Base-by-base conservation (phyloP, 192 early-diverging fungal genomes). In the Radiomyces spectabilis region DNA sequence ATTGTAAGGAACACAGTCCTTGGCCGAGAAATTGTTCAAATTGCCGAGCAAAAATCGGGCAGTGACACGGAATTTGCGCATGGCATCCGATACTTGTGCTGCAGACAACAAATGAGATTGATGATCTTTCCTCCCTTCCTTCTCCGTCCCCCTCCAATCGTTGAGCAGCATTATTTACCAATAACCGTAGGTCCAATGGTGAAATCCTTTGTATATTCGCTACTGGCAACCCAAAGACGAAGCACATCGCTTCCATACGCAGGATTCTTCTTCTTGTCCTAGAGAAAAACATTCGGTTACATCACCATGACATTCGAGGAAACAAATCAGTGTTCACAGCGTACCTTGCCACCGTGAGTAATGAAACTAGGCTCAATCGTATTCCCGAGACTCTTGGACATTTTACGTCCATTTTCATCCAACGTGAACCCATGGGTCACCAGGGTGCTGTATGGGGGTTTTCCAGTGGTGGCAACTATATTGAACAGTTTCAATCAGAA, bases 311-410 rank as follows among this genome's bases (percentile, higher is more conserved):
- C n/a, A n/a, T n/a, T n/a, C n/a, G n/a, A n/a, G n/a, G n/a, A n/a
- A n/a, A n/a, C n/a, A n/a, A n/a, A n/a, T n/a, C n/a, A 21, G 10
- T 2, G 15, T 22, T 34, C 15, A 64, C 25, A 8, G 3, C 22
- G 15, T 43, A 67, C 70, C 48, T 81, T 83, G 15, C 87, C 87
- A 31, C 89, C 89, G 25, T 78, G 34, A 32, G 84, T 84, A 27
- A 92, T 76, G 15, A 58, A 35, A 26, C 64, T 58, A 4, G 90
- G 87, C 5, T 77, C 81, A 6, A 92, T 61, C 13, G 79, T 81
- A 59, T 92, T 92, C 24, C 90, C 90, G 32, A 89, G 45, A 16
- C 84, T 86, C 67, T 92, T 92, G 59, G 85, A 84, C 86, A 90
- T 89, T 55, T 92, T 92, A 50, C 77, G 76, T 2, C 88, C 85